Evolutionary conservation across 2,329 filamentous ascomycete species (phyloP).

Genomic region (Aspergillus thermomutatus): DNA sequence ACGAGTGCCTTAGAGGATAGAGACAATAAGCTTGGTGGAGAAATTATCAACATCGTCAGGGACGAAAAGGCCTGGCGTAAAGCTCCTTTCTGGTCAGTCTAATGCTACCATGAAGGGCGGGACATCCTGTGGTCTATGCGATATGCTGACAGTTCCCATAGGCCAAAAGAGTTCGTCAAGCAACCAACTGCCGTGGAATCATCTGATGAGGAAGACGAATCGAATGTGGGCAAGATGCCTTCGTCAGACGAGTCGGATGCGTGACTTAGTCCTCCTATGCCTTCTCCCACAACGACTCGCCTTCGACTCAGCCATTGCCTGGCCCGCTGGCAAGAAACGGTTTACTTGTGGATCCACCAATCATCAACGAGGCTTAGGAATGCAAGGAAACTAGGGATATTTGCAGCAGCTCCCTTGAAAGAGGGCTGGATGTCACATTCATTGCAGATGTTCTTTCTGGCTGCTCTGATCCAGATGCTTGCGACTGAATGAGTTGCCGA

Average conservation of each 20-base stretch:
- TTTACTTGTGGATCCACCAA: not conserved
- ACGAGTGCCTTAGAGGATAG: constrained; percentile 61
- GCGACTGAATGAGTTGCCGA: constrained; percentile 39
- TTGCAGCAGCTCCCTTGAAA: not conserved
- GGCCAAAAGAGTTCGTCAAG: constrained; percentile 78
- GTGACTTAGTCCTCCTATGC: constrained; percentile 31
- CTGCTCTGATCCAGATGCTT: constrained; percentile 12
- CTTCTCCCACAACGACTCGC: not conserved
- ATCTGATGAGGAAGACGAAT: constrained; percentile 75
- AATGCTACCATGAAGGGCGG: not conserved
- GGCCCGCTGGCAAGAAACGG: not conserved
- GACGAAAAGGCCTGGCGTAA: constrained; percentile 93
- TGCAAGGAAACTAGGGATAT: not conserved
- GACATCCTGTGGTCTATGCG: not conserved
- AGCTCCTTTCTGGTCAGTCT: constrained; percentile 72
- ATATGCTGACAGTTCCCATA: constrained; percentile 35
- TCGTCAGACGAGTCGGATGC: constrained; percentile 76
- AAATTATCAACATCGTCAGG: constrained; percentile 88
- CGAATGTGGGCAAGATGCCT: constrained; percentile 79
- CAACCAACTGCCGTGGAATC: constrained; percentile 57
- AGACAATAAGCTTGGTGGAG: constrained; percentile 76
- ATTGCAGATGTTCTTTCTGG: constrained; percentile 23
- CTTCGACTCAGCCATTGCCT: not conserved
- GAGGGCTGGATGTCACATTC: constrained; percentile 5
- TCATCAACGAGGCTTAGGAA: not conserved